phyloP scores from a whole-genome alignment of 768 basidiomycete genomes.

The Pisolithus orientalis region DNA sequence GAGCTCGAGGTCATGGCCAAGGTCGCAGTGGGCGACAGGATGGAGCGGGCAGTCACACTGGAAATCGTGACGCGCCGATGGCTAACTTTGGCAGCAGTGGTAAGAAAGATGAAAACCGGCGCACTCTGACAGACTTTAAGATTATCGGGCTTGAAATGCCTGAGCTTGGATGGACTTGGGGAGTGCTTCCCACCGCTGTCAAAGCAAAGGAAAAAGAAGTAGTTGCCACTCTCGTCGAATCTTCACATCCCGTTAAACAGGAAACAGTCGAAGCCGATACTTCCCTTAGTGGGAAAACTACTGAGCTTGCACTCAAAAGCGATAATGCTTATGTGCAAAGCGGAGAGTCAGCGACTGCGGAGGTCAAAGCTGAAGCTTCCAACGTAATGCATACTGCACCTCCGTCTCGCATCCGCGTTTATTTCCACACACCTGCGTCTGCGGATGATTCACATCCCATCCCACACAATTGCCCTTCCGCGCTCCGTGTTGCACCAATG shows the following conservation, averaged over 20 bases:
- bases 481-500: conserved; percentile 36
- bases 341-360: conserved; percentile 25
- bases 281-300: conserved; percentile 14
- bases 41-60: conserved; percentile 27
- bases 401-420: conserved; percentile 83
- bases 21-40: conserved; percentile 37
- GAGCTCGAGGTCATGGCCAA: conserved; percentile 60
- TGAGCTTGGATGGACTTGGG: conserved; percentile 86
- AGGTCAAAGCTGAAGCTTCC: conserved; percentile 26
- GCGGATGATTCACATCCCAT: conserved; percentile 76
- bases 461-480: conserved; percentile 49
- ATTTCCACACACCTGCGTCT: conserved; percentile 86
- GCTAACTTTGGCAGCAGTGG: conserved; percentile 43
- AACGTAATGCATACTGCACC: conserved; percentile 30
- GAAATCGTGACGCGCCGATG: conserved; percentile 44
- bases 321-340: conserved; percentile 12
- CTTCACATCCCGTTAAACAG: conserved; percentile 28
- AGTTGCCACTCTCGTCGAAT: conserved; percentile 23
- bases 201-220: conserved; percentile 35
- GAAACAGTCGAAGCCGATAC: conserved; percentile 20
- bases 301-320: conserved; percentile 13
- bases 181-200: conserved; percentile 39
- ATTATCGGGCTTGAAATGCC: conserved; percentile 86
- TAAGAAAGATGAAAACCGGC: conserved; percentile 84
- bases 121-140: conserved; percentile 97